A percentile compares a stretch with the other conserved stretches of the same genome.
Evolutionary conservation across 2,329 filamentous ascomycete genomes (phyloP).

Genomic region (Aspergillus amoenus): DNA sequence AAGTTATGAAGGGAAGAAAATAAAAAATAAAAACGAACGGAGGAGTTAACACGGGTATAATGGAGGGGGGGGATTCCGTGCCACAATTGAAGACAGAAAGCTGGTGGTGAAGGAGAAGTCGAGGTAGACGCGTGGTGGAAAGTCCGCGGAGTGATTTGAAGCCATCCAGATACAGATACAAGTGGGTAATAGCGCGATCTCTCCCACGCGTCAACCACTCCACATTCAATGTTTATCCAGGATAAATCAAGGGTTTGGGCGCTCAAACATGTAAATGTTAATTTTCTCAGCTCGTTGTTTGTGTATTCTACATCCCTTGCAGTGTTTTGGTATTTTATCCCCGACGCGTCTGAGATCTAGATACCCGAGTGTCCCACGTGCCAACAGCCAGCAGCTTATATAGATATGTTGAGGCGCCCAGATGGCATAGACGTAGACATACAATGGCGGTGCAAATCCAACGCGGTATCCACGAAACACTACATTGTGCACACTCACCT

Average conservation of each 20-base stretch:
- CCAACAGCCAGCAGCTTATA: not conserved
- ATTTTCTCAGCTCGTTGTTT: not conserved
- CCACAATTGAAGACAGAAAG: not conserved
- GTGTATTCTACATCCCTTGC: not conserved
- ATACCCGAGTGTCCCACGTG: not conserved
- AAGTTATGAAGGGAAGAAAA: not conserved
- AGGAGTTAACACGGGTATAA: not conserved
- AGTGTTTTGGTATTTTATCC: not conserved
- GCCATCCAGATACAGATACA: not conserved
- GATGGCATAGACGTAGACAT: too few species aligned
- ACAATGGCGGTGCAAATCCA: too few species aligned
- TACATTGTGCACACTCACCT: too few species aligned
- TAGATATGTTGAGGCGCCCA: not conserved
- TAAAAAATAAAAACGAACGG: not conserved
- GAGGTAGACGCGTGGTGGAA: conserved; percentile 8
- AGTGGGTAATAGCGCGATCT: conserved; percentile 8
- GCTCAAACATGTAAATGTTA: not conserved
- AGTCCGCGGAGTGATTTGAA: conserved; percentile 1
- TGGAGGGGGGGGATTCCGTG: not conserved
- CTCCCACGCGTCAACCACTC: conserved; percentile 9
- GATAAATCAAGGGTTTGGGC: not conserved
- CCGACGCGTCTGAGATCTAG: not conserved
- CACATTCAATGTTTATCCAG: not conserved
- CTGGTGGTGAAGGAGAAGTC: not conserved
- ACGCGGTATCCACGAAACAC: too few species aligned